A percentile compares a stretch with the other conserved stretches of the same genome.
Conservation (phyloP, 2,329 filamentous ascomycete species). For the Xylariaceae sp. region DNA sequence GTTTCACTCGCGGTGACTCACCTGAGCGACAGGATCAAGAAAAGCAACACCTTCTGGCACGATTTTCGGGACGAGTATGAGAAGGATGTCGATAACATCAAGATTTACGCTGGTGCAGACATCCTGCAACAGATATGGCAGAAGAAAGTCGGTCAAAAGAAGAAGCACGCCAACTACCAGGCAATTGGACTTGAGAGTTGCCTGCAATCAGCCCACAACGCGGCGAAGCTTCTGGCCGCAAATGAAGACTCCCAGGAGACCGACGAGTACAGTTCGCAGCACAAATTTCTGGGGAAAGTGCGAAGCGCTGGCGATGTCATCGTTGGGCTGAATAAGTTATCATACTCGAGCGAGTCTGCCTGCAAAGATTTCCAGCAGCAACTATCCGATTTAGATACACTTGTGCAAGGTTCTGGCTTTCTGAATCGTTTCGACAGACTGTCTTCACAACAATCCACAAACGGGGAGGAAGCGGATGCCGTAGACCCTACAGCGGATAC, state of each 20-base stretch:
- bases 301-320: slow-evolving; percentile 16
- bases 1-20: slow-evolving; percentile 26
- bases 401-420: slow-evolving; percentile 17
- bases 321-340: slow-evolving; percentile 18
- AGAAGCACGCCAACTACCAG: slow-evolving; percentile 20
- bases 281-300: slow-evolving; percentile 24
- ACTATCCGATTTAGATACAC: slow-evolving; percentile 22
- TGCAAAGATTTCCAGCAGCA: slow-evolving; percentile 25
- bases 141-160: slow-evolving; percentile 20
- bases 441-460: background rate
- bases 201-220: slow-evolving; percentile 21
- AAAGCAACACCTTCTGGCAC: slow-evolving; percentile 22
- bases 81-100: slow-evolving; percentile 21
- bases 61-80: slow-evolving; percentile 22
- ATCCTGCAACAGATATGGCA: slow-evolving; percentile 28
- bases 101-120: slow-evolving; percentile 18
- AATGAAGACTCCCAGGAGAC: slow-evolving; percentile 5
- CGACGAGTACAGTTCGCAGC: slow-evolving; percentile 18
- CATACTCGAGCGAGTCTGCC: slow-evolving; percentile 17
- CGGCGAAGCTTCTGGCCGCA: slow-evolving; percentile 12
- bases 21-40: slow-evolving; percentile 22
- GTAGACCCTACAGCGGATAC: background rate
- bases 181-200: slow-evolving; percentile 24
- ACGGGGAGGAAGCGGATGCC: background rate
- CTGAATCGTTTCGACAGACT: slow-evolving; percentile 17